Base-by-base conservation (phyloP, 75 land plant genomes). In the Pseudotsuga menziesii region DNA sequence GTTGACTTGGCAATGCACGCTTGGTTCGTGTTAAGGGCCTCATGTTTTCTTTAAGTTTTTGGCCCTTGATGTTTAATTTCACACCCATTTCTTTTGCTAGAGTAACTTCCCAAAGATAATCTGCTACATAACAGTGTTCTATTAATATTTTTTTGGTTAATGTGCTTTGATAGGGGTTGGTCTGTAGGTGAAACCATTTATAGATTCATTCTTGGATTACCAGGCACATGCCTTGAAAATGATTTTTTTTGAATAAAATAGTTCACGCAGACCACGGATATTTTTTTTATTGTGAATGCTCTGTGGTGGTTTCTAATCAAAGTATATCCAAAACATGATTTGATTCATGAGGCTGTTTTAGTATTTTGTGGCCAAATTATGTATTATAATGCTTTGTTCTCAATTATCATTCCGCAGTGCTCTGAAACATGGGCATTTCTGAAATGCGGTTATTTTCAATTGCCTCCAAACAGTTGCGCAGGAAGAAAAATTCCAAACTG, bases 171-270 rank as follows among this genome's bases (percentile, higher is more conserved):
- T 8, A 20, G 72, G 44, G 35, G 23, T 69, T 69, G 72, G 52
- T 41, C 23, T 44, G 41, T 39, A 69, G 52, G 32, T 16, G 72
- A 39, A 39, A 67, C 72, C 72, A 67, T 48, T 48, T 48, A 48
- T 16, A 22, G 72, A 27, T 20, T 39, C 54, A 41, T 69, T 44
- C 39, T 69, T 69, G 20, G 23, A 41, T n/a, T 17, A 36, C 48
- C 44, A 20, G 41, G 48, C 72, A 41, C 54, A 69, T 69, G 41
- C 52, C 72, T 19, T 6, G 25, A 19, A n/a, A 67, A 29, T 35
- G 44, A 39, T 35, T 35, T 6, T 67, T 67, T 67, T 69, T 69
- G 72, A 69, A 69, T 69, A 69, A 69, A 69, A 41, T 20, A 41
- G 54, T 69, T 17, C 7, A 69, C 22, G 8, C 23, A 7, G 54